Base-by-base conservation (phyloP, 2,329 filamentous ascomycete genomes). In the Colletotrichum sp. region DNA sequence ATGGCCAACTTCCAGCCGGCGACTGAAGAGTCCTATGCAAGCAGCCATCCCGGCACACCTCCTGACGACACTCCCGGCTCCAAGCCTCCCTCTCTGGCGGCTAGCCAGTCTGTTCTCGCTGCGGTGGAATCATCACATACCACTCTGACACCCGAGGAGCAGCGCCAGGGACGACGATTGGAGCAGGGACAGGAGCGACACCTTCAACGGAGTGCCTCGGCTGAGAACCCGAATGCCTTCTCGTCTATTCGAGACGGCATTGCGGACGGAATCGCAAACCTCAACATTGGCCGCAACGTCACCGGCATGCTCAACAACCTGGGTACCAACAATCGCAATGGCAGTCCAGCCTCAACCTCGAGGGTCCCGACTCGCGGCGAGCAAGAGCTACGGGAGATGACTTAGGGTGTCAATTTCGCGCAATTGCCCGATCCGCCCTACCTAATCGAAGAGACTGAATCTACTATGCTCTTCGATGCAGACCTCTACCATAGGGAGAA, bases 111-210 rank as follows among this genome's bases (percentile, higher is more conserved):
- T 2, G 90, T 93, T 5, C 84, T 94, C 22, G 85, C 89, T 1
- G 89, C 89, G 0, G 87, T 93, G 5, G 92, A 94, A 81, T 90
- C 89, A 2, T 88, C 90, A 1, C 88, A 93, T 72, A 86, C 89
- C 59, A 86, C 87, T 7, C 80, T 90, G 25, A 90, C 88, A 2
- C 87, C 88, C 0, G 83, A 83, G 5, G 52, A 69, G 55, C 30
- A 57, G 16, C 55, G 67, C 15, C 39, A 67, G 29, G 64, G 64
- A 30, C 67, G 55, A n/a, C 67, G 27, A n/a, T 74, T 79, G 13
- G 80, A 82, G 6, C 81, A 85, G n/a, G 62, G 62, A 22, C 73
- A 76, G 52, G 70, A 76, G 44, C 70, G 70, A 29, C 73, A 76
- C 27, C 80, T 89, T 5, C 84, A 85, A 52, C 85, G 87, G 22